A percentile compares a stretch with the other conserved stretches of the same genome.
phyloP scores from a whole-genome alignment of 495 filamentous ascomycete genomes.

The Penicillium egyptiacum region DNA sequence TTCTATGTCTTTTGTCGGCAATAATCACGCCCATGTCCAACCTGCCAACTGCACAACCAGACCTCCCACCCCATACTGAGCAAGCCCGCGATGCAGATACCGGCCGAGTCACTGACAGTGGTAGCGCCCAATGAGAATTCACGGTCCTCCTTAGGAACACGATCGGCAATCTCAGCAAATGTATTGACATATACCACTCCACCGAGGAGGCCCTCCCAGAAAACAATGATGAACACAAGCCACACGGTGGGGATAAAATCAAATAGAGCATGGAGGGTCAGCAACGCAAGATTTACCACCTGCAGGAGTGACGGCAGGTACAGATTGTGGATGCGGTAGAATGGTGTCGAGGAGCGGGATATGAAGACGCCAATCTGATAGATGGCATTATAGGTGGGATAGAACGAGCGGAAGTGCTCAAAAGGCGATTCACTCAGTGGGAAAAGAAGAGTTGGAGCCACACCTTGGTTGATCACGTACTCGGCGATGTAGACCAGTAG shows the following conservation, averaged over 20 bases:
- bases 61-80: slow-evolving; percentile 83
- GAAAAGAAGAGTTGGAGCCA: slow-evolving; percentile 86
- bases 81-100: slow-evolving; percentile 87
- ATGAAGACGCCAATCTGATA: slow-evolving; percentile 95
- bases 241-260: slow-evolving; percentile 81
- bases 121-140: slow-evolving; percentile 90
- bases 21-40: slow-evolving; percentile 71
- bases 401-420: slow-evolving; percentile 77
- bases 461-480: slow-evolving; percentile 94
- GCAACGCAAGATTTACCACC: slow-evolving; percentile 68
- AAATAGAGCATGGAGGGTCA: slow-evolving; percentile 73
- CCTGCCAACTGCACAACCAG: slow-evolving; percentile 78
- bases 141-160: slow-evolving; percentile 69
- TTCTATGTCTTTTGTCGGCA: slow-evolving; percentile 50
- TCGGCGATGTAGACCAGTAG: slow-evolving; percentile 92
- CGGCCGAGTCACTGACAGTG: slow-evolving; percentile 87
- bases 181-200: slow-evolving; percentile 93
- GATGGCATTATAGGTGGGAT: slow-evolving; percentile 86
- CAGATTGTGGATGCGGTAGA: slow-evolving; percentile 74
- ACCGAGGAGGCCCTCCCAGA: slow-evolving; percentile 93
- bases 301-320: slow-evolving; percentile 87
- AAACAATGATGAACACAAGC: slow-evolving; percentile 77
- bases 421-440: slow-evolving; percentile 75
- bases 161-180: slow-evolving; percentile 87
- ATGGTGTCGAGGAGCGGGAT: slow-evolving; percentile 85